Evolutionary conservation across 2,329 filamentous ascomycete species (phyloP).

Genomic region (Beauveria pseudobassiana): DNA sequence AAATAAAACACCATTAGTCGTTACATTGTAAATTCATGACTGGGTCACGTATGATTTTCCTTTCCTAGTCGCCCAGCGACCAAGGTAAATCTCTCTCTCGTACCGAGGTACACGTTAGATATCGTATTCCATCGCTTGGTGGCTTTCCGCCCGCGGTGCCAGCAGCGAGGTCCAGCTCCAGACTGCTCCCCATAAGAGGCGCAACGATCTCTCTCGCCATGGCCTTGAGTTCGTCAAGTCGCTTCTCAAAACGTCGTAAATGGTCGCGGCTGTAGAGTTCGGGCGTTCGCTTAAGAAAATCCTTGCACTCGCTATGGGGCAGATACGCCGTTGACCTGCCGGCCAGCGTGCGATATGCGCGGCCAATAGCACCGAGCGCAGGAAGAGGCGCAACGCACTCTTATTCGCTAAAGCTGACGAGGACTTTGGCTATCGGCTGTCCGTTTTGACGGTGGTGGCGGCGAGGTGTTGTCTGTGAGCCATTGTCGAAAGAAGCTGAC

Average conservation of each 20-base stretch:
- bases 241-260: slow-evolving; percentile 73
- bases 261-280: slow-evolving; percentile 85
- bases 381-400: slow-evolving; percentile 39
- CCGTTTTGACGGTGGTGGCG: slow-evolving; percentile 37
- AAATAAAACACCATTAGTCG: background rate
- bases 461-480: slow-evolving; percentile 83
- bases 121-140: slow-evolving; percentile 36
- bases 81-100: slow-evolving; percentile 44
- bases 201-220: slow-evolving; percentile 76
- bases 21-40: background rate
- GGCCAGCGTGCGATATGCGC: slow-evolving; percentile 70
- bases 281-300: slow-evolving; percentile 75
- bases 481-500: slow-evolving; percentile 85
- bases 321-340: slow-evolving; percentile 57
- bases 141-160: slow-evolving; percentile 30
- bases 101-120: slow-evolving; percentile 44
- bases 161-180: slow-evolving; percentile 63
- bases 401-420: slow-evolving; percentile 28
- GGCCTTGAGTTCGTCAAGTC: slow-evolving; percentile 81
- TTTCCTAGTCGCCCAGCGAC: slow-evolving; percentile 30
- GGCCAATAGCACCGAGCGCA: slow-evolving; percentile 59
- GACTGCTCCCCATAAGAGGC: slow-evolving; percentile 75
- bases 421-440: slow-evolving; percentile 15
- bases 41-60: background rate
- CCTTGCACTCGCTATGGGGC: slow-evolving; percentile 79